Percentiles rank a stretch among this genome's conserved stretches.
phyloP scores from a whole-genome alignment of 768 basidiomycete genomes.

The Mycena albidolilacea region DNA sequence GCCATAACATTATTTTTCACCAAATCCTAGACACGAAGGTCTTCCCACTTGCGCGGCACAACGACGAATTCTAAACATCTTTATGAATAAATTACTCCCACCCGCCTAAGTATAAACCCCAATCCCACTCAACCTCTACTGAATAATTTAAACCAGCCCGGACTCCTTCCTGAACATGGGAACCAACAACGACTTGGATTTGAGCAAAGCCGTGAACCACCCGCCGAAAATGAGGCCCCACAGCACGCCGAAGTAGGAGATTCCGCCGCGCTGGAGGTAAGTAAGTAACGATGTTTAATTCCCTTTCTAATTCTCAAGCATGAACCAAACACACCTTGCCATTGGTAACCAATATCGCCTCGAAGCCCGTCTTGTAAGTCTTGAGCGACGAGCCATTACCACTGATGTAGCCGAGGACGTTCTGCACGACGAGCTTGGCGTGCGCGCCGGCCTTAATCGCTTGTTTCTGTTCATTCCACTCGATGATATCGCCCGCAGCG shows the following conservation, averaged over 20 bases:
- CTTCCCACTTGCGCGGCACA: too few species aligned
- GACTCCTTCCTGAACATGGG: conserved; percentile 30
- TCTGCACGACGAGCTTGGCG: conserved; percentile 60
- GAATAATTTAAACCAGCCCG: background rate
- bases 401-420: conserved; percentile 62
- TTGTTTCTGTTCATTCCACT: conserved; percentile 76
- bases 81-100: too few species aligned
- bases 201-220: conserved; percentile 57
- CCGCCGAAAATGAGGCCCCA: conserved; percentile 66
- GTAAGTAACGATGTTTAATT: conserved; percentile 25
- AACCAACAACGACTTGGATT: conserved; percentile 55
- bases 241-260: conserved; percentile 58
- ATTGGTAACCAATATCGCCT: conserved; percentile 69
- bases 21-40: too few species aligned
- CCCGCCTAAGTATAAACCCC: background rate
- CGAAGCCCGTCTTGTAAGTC: conserved; percentile 64
- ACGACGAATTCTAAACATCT: too few species aligned
- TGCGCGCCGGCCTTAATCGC: conserved; percentile 62
- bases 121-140: too few species aligned
- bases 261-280: conserved; percentile 56
- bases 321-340: conserved; percentile 61
- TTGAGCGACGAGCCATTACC: conserved; percentile 45
- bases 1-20: too few species aligned
- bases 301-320: too few species aligned
- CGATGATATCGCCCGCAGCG: conserved; percentile 76